Evolutionary conservation across 352 stramenopile species (phyloP), one percentile per base, ranked within the genome.

Genomic region (Phytophthora fragariae): DNA sequence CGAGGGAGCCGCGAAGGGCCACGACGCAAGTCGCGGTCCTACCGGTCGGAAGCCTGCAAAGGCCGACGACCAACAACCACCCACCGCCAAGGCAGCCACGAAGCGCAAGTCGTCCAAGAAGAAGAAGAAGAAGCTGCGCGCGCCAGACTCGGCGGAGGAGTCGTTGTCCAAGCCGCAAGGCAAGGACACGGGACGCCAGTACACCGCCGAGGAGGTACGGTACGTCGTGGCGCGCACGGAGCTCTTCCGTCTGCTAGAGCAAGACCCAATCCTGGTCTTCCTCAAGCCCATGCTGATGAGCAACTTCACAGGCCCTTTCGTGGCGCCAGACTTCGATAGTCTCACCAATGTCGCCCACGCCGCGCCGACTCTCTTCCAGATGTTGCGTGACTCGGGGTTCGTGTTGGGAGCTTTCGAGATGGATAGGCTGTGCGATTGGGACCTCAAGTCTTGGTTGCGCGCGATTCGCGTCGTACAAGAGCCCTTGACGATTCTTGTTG

Each of bases 391-490:
- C n/a, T n/a, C n/a, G n/a, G n/a, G n/a, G n/a, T n/a, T n/a, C n/a
- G n/a, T 44, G 4, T 19, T 69, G n/a, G 53, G 62, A 0, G 29
- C 29, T 6, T 69, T 69, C n/a, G 54, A 69, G 50, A 61, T 68
- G 61, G 50, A 68, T 19, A 35, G 17, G 54, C 19, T 68, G 19
- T 68, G 29, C 50, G 62, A 69, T 21, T 59, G 62, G 62, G 54
- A 62, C 29, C 9, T 62, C 1, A 15, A 11, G 24, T 31, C 24
- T 27, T 27, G 24, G 24, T 27, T 27, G 24, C 24, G 24, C 24
- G 24, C 24, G 24, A 27, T 27, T 27, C 24, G 24, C 24, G 24
- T 27, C 24, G 24, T 27, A 2, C 24, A 27, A 27, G 24, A 27
- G 24, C 24, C 24, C 2, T 27, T 27, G 24, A 27, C 24, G 24